Evolutionary conservation across 768 basidiomycete genomes (phyloP), one percentile per base, ranked within the genome.

Genomic region (Leccinum arenicola): DNA sequence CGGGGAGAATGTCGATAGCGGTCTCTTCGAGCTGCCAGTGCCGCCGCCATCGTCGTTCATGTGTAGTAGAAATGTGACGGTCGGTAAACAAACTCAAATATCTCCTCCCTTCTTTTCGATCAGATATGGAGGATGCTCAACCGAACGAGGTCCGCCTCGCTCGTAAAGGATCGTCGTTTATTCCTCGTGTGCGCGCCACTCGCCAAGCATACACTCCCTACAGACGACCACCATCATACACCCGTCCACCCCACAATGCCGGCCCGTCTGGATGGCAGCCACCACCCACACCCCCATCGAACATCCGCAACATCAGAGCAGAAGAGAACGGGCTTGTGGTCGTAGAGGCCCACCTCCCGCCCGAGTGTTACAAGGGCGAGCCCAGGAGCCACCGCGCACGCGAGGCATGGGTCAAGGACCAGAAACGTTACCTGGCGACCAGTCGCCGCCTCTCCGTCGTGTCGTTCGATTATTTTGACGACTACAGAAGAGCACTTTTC

Each of bases 81-180:
- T n/a, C 25, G 1, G n/a, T 45, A 70, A 74, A 74, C 55, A 74
- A 52, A 12, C 56, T 62, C 56, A 68, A 69, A 65, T 45, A 45
- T 45, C 5, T 19, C 10, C 45, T 58, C 17, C 50, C 50, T 5
- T 43, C 35, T 47, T 4, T 43, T 50, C 38, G 49, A 25, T 14
- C 45, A 9, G 27, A 48, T 14, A 63, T 70, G 68, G 78, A 79
- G 59, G 77, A 78, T 60, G 59, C 61, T 2, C 78, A 79, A 53
- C 76, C 75, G 19, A 78, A 78, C 60, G 76, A 78, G 60, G 58
- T 69, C 6, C 75, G 75, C 50, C 64, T 72, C 55, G 56, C 69
- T 27, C 71, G 73, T 43, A 77, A 77, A 56, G 75, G 77, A 0
- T 64, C 54, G 7, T 48, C 67, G 0, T 21, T 38, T 15, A 55